These are phyloP conservation scores for Paxillus involutus DNA, from an alignment of 768 basidiomycete genomes.

Conservation along the genomic window DNA sequence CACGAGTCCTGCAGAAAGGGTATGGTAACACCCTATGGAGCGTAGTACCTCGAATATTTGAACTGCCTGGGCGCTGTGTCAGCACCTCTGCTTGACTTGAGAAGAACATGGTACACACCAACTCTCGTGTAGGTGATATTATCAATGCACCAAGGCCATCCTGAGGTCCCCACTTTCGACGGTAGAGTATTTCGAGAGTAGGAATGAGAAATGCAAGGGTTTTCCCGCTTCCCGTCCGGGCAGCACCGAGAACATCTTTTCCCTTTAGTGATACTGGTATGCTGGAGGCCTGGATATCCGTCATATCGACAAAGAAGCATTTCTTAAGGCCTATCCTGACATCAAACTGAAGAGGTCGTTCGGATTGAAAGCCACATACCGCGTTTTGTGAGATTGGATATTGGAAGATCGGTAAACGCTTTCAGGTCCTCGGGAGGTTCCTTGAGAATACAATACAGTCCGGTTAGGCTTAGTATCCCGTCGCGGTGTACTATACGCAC, in stretches of 20 bases:
- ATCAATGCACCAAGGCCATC: conserved; percentile 86
- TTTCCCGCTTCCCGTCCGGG: conserved; percentile 72
- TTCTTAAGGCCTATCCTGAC: conserved; percentile 71
- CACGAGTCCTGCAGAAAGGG: conserved; percentile 91
- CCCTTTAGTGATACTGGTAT: conserved; percentile 61
- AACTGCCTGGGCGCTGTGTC: conserved; percentile 64
- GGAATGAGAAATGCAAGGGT: conserved; percentile 74
- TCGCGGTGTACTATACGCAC: conserved; percentile 36
- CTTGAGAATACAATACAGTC: conserved; percentile 36
- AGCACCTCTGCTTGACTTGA: neutral
- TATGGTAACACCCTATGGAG: conserved; percentile 89
- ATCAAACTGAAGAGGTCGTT: conserved; percentile 2
- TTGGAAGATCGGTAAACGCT: conserved; percentile 72
- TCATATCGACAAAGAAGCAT: conserved; percentile 83
- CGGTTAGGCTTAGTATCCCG: neutral
- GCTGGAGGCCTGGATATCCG: conserved; percentile 69
- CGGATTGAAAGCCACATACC: conserved; percentile 39
- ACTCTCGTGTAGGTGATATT: conserved; percentile 91
- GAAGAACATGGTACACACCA: conserved; percentile 49
- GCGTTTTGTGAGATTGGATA: conserved; percentile 74
- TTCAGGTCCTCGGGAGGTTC: conserved; percentile 46
- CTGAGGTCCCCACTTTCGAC: conserved; percentile 68
- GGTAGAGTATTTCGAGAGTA: conserved; percentile 60
- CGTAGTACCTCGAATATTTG: conserved; percentile 97
- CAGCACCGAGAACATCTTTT: conserved; percentile 67